A percentile compares a stretch with the other conserved stretches of the same genome.
These are phyloP conservation scores for Didymella sp. DNA, from an alignment of 2,329 filamentous ascomycete genomes.

Conservation along the genomic window DNA sequence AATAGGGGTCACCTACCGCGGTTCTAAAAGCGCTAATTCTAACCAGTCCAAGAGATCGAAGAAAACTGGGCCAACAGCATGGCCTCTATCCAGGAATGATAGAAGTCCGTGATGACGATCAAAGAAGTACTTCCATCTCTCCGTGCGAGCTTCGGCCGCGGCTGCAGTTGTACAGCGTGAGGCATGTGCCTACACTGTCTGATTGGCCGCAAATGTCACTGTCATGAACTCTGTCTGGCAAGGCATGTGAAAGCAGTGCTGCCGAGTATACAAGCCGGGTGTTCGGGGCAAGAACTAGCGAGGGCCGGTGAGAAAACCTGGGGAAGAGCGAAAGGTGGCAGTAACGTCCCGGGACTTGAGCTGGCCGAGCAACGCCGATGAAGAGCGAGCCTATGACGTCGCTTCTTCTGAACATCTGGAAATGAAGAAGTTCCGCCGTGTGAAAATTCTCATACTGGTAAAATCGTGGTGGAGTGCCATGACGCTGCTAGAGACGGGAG, in stretches of 20 bases:
- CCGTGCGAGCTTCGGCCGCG: constrained; percentile 8
- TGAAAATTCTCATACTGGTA: neutral
- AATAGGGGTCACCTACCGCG: neutral
- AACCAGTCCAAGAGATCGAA: neutral
- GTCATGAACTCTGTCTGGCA: neutral
- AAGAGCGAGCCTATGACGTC: constrained; percentile 15
- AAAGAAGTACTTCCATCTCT: constrained; percentile 2
- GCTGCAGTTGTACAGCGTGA: constrained; percentile 12
- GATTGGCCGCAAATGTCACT: neutral
- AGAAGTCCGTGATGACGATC: neutral
- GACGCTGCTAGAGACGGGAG: constrained; percentile 9
- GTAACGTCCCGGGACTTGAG: neutral
- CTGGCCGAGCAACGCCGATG: constrained; percentile 14
- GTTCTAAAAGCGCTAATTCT: neutral
- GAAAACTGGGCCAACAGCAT: neutral
- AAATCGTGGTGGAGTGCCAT: constrained; percentile 14
- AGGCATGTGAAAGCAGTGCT: constrained; percentile 9
- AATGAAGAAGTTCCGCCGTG: constrained; percentile 13
- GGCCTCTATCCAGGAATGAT: neutral
- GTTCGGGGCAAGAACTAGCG: constrained; percentile 9
- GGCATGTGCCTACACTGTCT: neutral
- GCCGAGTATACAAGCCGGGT: constrained; percentile 10
- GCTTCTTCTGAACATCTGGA: neutral
- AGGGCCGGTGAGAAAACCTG: constrained; percentile 9
- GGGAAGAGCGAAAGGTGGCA: constrained; percentile 8